Conservation (phyloP, 805 yeast genomes). For the Hanseniaspora occidentalis region DNA sequence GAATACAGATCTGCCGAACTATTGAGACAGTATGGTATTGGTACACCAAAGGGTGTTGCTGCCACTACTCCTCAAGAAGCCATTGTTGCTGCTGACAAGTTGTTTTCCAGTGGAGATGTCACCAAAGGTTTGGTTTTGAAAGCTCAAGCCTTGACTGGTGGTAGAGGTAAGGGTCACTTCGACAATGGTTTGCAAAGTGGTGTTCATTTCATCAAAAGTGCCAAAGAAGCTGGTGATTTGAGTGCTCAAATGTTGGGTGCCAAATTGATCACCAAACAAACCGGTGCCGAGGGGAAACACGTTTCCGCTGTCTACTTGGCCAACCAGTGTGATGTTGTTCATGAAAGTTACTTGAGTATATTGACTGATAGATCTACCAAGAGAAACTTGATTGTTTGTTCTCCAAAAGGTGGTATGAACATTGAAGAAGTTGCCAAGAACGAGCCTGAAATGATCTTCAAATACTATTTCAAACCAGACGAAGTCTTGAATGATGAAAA, state of each 20-base stretch:
- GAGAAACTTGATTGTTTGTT: slow-evolving; percentile 86
- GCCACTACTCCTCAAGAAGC: slow-evolving; percentile 88
- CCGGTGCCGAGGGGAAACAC: slow-evolving; percentile 94
- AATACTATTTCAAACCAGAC: slow-evolving; percentile 66
- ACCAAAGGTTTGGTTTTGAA: slow-evolving; percentile 82
- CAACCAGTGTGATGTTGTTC: slow-evolving; percentile 84
- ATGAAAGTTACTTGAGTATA: slow-evolving; percentile 93
- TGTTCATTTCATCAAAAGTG: slow-evolving; percentile 75
- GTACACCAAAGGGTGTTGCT: slow-evolving; percentile 84
- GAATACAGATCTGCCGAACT: slow-evolving; percentile 92
- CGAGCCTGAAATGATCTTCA: slow-evolving; percentile 84
- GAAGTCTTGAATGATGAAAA: slow-evolving; percentile 68
- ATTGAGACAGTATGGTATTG: slow-evolving; percentile 70
- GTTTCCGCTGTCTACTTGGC: slow-evolving; percentile 94
- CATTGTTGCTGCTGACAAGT: slow-evolving; percentile 60
- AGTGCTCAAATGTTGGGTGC: slow-evolving; percentile 86
- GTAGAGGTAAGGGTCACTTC: slow-evolving; percentile 98
- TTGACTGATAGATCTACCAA: slow-evolving; percentile 89
- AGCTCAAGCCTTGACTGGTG: slow-evolving; percentile 99
- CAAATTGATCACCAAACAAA: slow-evolving; percentile 93
- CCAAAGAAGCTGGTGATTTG: slow-evolving; percentile 61
- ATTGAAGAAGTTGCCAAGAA: slow-evolving; percentile 95
- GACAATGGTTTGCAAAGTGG: slow-evolving; percentile 95
- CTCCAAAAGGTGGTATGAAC: slow-evolving; percentile 99
- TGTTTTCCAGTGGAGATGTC: slow-evolving; percentile 26